Conservation (phyloP, 306 rosid genomes). For the Cotoneaster glaucophyllus region DNA sequence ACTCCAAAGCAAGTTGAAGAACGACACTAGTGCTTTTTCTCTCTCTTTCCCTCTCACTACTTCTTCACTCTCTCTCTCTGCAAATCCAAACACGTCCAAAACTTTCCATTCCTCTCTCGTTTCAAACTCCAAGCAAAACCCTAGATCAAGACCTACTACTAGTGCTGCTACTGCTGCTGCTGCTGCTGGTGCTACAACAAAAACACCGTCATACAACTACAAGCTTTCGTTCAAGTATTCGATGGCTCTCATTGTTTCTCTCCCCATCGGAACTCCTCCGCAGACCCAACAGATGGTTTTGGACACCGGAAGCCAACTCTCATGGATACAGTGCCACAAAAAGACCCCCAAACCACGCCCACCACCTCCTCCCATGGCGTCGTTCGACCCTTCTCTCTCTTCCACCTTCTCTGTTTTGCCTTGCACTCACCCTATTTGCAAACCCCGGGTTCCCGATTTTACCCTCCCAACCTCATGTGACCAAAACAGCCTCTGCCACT, state of each 20-base stretch:
- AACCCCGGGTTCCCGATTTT: slow-evolving; percentile 81
- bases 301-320: slow-evolving; percentile 90
- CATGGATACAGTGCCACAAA: slow-evolving; percentile 70
- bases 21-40: slow-evolving; percentile 14
- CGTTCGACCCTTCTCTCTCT: slow-evolving; percentile 77
- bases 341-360: slow-evolving; percentile 10
- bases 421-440: slow-evolving; percentile 71
- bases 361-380: slow-evolving; percentile 28
- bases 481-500: slow-evolving; percentile 85
- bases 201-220: slow-evolving; percentile 23
- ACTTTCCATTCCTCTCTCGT: slow-evolving; percentile 23
- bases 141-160: background rate
- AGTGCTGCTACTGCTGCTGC: background rate
- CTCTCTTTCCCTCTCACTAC: slow-evolving; percentile 49
- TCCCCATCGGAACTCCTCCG: slow-evolving; percentile 85
- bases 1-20: background rate
- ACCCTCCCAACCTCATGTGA: slow-evolving; percentile 86
- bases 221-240: slow-evolving; percentile 54
- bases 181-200: background rate
- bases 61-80: slow-evolving; percentile 15
- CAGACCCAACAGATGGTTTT: slow-evolving; percentile 71
- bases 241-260: slow-evolving; percentile 54
- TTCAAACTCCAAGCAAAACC: background rate
- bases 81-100: slow-evolving; percentile 16
- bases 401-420: slow-evolving; percentile 76